Evolutionary conservation across 169 alveolate genomes (phyloP), one percentile per base, ranked within the genome.

Genomic region (Plasmodium berghei): DNA sequence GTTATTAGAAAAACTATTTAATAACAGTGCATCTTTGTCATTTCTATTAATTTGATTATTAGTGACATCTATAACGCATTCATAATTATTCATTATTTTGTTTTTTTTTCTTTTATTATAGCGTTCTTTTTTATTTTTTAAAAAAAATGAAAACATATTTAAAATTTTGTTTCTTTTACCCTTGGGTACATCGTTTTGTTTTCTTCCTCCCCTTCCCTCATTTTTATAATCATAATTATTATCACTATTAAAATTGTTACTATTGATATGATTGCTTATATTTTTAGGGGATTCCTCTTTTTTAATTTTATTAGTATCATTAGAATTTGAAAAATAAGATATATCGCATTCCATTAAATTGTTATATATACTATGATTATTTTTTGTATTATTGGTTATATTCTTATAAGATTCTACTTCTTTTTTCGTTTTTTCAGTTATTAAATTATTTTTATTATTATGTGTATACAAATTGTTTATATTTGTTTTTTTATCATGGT

Each of bases 111-210:
- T 72, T 72, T 72, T 72, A 54, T 54, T 73, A 16, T 20, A 42
- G 4, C 42, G 42, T 34, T 34, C 42, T 34, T 34, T 34, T 28
- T 64, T 80, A 24, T 80, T 80, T 56, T 62, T 80, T 20, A 83
- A 52, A 45, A 80, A 80, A 62, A 66, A 66, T 14, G 90, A 66
- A 67, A 80, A 46, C 58, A 77, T 6, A 24, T 64, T 77, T 16
- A 55, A 66, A 45, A 80, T 42, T 10, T 22, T 56, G 18, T 28
- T 80, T 66, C 34, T 48, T 62, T 55, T 80, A 67, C 56, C 54
- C 5, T 34, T 26, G 10, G 64, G 80, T 40, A 67, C 46, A 34
- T 54, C 28, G 9, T 3, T 16, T 9, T 42, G 1, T 28, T 8
- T 14, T 59, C n/a, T 77, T 63, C 66, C 58, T 26, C 64, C 64